Evolutionary conservation across 2,329 filamentous ascomycete genomes (phyloP).

Genomic region (Apiospora sp.): DNA sequence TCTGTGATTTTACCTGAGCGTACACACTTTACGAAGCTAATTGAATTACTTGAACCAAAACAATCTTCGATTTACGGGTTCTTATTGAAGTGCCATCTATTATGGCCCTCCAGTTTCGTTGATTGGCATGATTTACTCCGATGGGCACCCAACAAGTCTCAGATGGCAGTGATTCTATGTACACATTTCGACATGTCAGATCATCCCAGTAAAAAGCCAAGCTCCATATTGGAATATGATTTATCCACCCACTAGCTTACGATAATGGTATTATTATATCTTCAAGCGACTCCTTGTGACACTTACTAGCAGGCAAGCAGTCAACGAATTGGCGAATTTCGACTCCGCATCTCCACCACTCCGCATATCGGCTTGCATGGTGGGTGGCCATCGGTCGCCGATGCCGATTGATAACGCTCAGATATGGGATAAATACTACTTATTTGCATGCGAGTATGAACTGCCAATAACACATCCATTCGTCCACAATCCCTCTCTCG

Average conservation of each 20-base stretch:
- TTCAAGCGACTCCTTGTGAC: background rate
- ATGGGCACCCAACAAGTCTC: no score
- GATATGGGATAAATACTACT: background rate
- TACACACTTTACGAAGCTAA: background rate
- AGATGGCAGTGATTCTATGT: no score
- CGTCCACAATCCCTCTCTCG: background rate
- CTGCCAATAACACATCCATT: background rate
- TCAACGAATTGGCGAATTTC: background rate
- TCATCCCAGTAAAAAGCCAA: background rate
- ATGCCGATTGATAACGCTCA: background rate
- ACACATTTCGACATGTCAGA: background rate
- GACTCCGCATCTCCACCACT: constrained; percentile 2
- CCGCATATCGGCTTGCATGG: constrained; percentile 3
- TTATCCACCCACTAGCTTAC: no score
- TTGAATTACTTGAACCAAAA: background rate
- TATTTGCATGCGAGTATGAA: background rate
- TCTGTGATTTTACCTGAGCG: background rate
- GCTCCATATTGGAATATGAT: background rate
- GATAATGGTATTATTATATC: background rate
- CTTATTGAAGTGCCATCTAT: background rate
- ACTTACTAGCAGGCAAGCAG: background rate
- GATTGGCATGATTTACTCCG: background rate
- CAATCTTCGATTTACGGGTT: no score
- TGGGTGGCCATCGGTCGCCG: background rate
- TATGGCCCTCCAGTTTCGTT: background rate